These are phyloP conservation scores for Aspergillaceae sp. DNA, from an alignment of 2,329 filamentous ascomycete species.

Conservation along the genomic window DNA sequence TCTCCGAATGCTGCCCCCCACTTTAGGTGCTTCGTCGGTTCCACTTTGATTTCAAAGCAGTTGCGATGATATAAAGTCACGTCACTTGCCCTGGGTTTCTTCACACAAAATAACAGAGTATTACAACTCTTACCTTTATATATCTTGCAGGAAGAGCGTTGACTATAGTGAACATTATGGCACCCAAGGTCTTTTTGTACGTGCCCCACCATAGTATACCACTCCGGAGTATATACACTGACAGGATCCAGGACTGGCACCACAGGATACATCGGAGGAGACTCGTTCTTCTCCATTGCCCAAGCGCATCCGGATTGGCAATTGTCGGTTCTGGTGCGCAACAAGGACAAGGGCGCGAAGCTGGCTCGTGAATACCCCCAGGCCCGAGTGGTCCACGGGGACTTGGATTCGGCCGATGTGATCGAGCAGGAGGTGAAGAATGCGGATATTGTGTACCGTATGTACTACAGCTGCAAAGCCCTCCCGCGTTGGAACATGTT, in stretches of 20 bases:
- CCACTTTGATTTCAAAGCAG: constrained; percentile 4
- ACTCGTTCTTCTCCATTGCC: constrained; percentile 39
- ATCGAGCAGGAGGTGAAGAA: constrained; percentile 39
- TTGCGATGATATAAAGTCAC: background rate
- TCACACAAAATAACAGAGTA: too few relatives aligned
- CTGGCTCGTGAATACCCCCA: constrained; percentile 33
- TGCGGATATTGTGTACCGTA: constrained; percentile 41
- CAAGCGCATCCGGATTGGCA: constrained; percentile 42
- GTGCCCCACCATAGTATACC: constrained; percentile 4
- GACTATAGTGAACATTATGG: constrained; percentile 14
- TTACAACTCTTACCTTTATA: background rate
- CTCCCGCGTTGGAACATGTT: too few relatives aligned
- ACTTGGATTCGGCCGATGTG: constrained; percentile 33
- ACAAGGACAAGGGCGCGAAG: constrained; percentile 34
- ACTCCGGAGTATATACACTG: background rate
- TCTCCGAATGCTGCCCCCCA: background rate
- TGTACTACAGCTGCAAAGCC: constrained; percentile 7
- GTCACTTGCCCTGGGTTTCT: too few relatives aligned
- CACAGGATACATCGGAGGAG: constrained; percentile 49
- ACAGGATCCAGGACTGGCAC: constrained; percentile 36
- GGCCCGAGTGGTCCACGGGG: constrained; percentile 35
- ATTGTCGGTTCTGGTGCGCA: constrained; percentile 37
- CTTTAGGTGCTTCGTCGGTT: background rate
- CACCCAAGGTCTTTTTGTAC: constrained; percentile 28
- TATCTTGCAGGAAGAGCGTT: background rate